Evolutionary conservation across 345 rosid genomes (phyloP), one percentile per base, ranked within the genome.

Genomic region (Salix purpurea): DNA sequence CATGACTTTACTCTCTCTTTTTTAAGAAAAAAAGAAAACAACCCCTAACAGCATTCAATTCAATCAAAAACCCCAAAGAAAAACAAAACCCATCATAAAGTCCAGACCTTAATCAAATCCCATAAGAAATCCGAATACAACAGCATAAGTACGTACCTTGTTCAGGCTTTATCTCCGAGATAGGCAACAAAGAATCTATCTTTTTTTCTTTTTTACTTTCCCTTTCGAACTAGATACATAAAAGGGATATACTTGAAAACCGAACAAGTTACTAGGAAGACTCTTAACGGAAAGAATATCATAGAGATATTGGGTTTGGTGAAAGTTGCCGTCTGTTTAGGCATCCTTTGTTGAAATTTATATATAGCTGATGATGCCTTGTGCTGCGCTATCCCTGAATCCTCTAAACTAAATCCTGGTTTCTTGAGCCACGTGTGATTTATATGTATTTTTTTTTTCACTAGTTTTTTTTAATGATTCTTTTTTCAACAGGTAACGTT

Each of bases 321-420:
- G 0, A 11, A 21, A 19, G 30, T 42, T 26, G 56, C 24, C 39
- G 36, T 16, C 26, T 14, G 18, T 9, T 24, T 6, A 26, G 54
- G 69, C 76, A 37, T 73, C 18, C n/a, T 62, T 74, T 30, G 15
- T 62, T 62, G 69, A 74, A 58, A 26, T 58, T 58, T 58, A 2
- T 58, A 58, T 58, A n/a, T n/a, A 8, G 24, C 14, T 58, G 28
- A n/a, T 9, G 62, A n/a, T 23, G 28, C 28, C 62, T 42, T 42
- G 46, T 12, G 14, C 3, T 42, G 46, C 12, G 46, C 46, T 42
- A 11, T 42, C 46, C 13, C 46, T 42, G 46, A 42, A 40, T 2
- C 46, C 46, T 40, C 46, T 2, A n/a, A 28, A 28, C 30, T 28
- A 28, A n/a, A 4, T n/a, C 62, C 11, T 26, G 62, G 14, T 56